Base-by-base conservation (phyloP, 164 flowering plant species). In the Amborella trichopoda region DNA sequence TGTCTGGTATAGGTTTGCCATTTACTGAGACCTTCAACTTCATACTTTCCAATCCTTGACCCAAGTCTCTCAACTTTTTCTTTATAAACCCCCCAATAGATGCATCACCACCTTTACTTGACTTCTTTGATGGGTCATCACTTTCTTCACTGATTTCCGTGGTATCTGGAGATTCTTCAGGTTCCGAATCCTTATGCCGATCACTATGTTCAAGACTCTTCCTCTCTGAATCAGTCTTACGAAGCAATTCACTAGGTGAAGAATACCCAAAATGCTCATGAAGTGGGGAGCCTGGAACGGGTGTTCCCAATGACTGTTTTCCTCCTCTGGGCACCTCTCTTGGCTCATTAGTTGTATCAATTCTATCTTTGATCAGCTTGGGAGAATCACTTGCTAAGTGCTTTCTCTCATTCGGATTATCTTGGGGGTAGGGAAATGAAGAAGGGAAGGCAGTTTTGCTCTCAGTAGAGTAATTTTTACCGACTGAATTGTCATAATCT, bases 201-300 rank as follows among this genome's bases (percentile, higher is more conserved):
- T n/a, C 19, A 18, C 18, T 6, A 32, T 49, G 22, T 13, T 24
- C 19, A 28, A n/a, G 23, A 21, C 21, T 12, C 1, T 40, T n/a
- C 2, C 27, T 19, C 27, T 10, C 53, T 46, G 22, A 22, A 45
- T 14, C 40, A 40, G 23, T 28, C 18, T 58, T 59, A 24, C 40
- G 5, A 20, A 81, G 28, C 41, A 82, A 48, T 50, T 56, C 59
- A 3, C 75, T 60, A 6, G 80, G 72, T 10, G 94, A 79, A 19
- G 76, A 55, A 61, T 88, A 83, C 11, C 94, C 96, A 90, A 81
- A 77, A 20, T 83, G 81, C 36, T 52, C 68, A 63, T 80, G 91
- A 50, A 84, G 90, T 2, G 81, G 85, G 0, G 83, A 72, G 51
- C 61, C 41, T 37, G 41, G 13, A 37, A 21, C 14, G 19, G 41